Conservation (phyloP, 805 yeast species). For the Candida ortonii region DNA sequence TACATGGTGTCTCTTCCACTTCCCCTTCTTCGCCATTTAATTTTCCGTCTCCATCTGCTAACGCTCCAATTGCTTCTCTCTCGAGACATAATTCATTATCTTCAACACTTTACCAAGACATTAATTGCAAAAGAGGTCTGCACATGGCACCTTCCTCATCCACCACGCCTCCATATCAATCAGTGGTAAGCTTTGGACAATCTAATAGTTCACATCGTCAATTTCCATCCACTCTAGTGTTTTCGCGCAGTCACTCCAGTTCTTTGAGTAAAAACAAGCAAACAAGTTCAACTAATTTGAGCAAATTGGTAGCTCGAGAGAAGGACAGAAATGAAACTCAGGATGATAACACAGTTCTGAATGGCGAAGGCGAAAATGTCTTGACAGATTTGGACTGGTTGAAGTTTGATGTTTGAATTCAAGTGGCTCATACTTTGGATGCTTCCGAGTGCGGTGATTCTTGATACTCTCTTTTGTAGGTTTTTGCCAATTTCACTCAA, state of each 20-base stretch:
- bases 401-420: slow-evolving; percentile 30
- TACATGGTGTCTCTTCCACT: neutral
- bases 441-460: no score
- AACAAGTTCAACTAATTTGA: no score
- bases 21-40: slow-evolving; percentile 6
- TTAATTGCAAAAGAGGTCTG: slow-evolving; percentile 7
- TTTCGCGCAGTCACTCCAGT: slow-evolving; percentile 5
- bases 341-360: neutral
- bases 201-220: neutral
- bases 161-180: slow-evolving; percentile 1
- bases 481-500: no score
- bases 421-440: slow-evolving; percentile 6
- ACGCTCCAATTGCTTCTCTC: slow-evolving; percentile 1
- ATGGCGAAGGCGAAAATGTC: slow-evolving; percentile 1
- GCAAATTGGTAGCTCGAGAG: slow-evolving; percentile 14
- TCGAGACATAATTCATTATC: slow-evolving; percentile 6
- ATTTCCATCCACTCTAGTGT: neutral
- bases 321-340: neutral
- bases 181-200: neutral
- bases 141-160: slow-evolving; percentile 1
- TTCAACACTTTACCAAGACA: slow-evolving; percentile 3
- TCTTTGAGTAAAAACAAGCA: slow-evolving; percentile 20
- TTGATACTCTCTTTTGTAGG: no score
- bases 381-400: slow-evolving; percentile 35
- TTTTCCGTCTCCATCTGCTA: slow-evolving; percentile 4